A percentile compares a stretch with the other conserved stretches of the same genome.
Conservation (phyloP, 371 early-diverging fungal genomes). For the Apophysomyces elegans region DNA sequence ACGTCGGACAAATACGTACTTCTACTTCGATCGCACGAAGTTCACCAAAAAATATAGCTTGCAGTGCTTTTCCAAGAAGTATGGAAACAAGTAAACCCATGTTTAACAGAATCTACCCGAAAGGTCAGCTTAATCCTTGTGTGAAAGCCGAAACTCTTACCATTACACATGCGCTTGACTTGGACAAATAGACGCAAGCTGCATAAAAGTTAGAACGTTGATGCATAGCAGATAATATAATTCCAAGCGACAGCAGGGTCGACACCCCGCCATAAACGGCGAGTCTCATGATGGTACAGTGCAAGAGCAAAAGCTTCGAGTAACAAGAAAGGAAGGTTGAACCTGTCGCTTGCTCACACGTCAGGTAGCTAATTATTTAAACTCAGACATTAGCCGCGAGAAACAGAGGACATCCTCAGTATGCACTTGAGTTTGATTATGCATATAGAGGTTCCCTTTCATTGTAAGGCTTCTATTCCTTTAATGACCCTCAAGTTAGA, state of each 20-base stretch:
- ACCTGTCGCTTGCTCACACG: not conserved
- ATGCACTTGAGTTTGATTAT: too few relatives aligned
- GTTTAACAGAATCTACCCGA: slow-evolving; percentile 74
- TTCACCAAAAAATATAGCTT: slow-evolving; percentile 87
- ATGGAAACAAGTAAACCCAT: slow-evolving; percentile 80
- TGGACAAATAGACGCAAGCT: slow-evolving; percentile 85
- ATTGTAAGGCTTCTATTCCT: too few relatives aligned
- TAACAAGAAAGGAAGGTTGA: slow-evolving; percentile 5
- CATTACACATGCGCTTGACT: slow-evolving; percentile 88
- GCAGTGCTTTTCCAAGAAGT: slow-evolving; percentile 74
- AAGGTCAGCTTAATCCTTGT: slow-evolving; percentile 5
- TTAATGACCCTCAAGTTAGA: too few relatives aligned
- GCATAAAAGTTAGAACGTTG: slow-evolving; percentile 87
- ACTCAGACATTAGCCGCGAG: not conserved
- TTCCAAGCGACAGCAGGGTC: slow-evolving; percentile 69
- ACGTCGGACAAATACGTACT: slow-evolving; percentile 43
- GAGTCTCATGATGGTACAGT: slow-evolving; percentile 59
- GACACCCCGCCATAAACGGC: slow-evolving; percentile 79
- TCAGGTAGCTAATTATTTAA: not conserved
- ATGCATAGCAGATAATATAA: slow-evolving; percentile 72
- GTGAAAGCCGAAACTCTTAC: slow-evolving; percentile 37
- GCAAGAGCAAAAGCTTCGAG: slow-evolving; percentile 1
- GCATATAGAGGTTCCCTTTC: too few relatives aligned
- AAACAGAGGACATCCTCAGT: too few relatives aligned
- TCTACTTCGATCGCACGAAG: slow-evolving; percentile 92